Conservation (phyloP, 306 rosid genomes). For the Elaeagnus macrophylla region DNA sequence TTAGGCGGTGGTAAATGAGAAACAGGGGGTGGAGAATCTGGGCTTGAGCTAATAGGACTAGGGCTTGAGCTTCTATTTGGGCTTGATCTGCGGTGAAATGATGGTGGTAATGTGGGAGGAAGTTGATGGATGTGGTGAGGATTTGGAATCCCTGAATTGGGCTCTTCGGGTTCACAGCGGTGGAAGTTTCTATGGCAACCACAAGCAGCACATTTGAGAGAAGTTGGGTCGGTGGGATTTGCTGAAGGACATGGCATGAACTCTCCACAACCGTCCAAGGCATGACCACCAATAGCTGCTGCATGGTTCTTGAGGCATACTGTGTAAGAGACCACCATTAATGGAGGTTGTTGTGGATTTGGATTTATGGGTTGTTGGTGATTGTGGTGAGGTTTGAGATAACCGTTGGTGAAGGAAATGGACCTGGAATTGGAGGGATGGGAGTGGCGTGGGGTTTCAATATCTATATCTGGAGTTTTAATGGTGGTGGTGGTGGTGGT, state of each 20-base stretch:
- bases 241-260: conserved; percentile 53
- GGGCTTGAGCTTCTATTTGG: conserved; percentile 45
- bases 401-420: conserved; percentile 42
- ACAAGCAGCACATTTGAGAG: conserved; percentile 81
- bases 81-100: conserved; percentile 31
- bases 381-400: conserved; percentile 33
- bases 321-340: conserved; percentile 34
- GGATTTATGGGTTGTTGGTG: not conserved
- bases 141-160: conserved; percentile 19
- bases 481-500: conserved; percentile 17
- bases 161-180: conserved; percentile 59
- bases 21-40: conserved; percentile 64
- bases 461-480: conserved; percentile 27
- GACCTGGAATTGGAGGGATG: conserved; percentile 24
- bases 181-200: conserved; percentile 96
- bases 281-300: conserved; percentile 71
- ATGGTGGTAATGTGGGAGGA: conserved; percentile 21
- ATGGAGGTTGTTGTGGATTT: not conserved
- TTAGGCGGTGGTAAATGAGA: conserved; percentile 56
- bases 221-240: conserved; percentile 48
- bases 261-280: conserved; percentile 89
- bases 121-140: conserved; percentile 16
- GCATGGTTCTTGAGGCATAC: conserved; percentile 93
- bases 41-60: conserved; percentile 51
- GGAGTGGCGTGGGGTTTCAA: conserved; percentile 36